phyloP scores from a whole-genome alignment of 768 basidiomycete species.

The Amylocystis lapponica region DNA sequence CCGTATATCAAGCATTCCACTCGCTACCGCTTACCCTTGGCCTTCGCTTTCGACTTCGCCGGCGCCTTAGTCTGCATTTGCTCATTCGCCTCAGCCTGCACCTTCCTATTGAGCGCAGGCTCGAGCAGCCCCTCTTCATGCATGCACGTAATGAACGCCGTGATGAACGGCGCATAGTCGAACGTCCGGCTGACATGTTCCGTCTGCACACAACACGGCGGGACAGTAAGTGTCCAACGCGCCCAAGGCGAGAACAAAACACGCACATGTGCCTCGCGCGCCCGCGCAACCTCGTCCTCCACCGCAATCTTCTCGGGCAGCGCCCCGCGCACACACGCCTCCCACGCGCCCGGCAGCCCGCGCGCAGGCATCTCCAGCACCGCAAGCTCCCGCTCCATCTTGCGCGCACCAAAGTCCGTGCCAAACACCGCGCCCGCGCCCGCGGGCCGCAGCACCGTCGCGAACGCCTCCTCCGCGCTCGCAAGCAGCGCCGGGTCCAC shows the following conservation, averaged over 20 bases:
- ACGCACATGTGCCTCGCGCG: slow-evolving; percentile 40
- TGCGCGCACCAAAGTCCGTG: slow-evolving; percentile 38
- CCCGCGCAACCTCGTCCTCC: slow-evolving; percentile 47
- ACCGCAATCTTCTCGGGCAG: slow-evolving; percentile 32
- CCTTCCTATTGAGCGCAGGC: slow-evolving; percentile 30
- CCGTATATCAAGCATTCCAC: too few relatives aligned
- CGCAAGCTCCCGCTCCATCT: slow-evolving; percentile 36
- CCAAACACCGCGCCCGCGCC: slow-evolving; percentile 31
- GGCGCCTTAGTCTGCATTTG: too few relatives aligned
- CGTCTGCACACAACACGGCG: slow-evolving; percentile 28
- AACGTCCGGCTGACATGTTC: slow-evolving; percentile 55
- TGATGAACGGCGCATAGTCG: slow-evolving; percentile 59
- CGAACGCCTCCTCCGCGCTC: slow-evolving; percentile 26
- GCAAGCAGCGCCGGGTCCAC: slow-evolving; percentile 35
- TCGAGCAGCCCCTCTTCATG: slow-evolving; percentile 44
- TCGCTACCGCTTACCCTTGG: too few relatives aligned
- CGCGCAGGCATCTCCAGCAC: slow-evolving; percentile 39
- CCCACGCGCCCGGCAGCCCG: slow-evolving; percentile 39
- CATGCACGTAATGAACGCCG: slow-evolving; percentile 37
- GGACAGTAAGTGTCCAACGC: background rate
- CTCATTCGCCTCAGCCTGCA: too few relatives aligned
- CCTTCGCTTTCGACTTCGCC: too few relatives aligned
- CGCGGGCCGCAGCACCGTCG: slow-evolving; percentile 22
- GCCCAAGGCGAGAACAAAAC: background rate
- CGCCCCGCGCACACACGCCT: slow-evolving; percentile 37